A percentile compares a stretch with the other conserved stretches of the same genome.
phyloP scores from a whole-genome alignment of 352 stramenopile genomes.

The Phytophthora brassicae region DNA sequence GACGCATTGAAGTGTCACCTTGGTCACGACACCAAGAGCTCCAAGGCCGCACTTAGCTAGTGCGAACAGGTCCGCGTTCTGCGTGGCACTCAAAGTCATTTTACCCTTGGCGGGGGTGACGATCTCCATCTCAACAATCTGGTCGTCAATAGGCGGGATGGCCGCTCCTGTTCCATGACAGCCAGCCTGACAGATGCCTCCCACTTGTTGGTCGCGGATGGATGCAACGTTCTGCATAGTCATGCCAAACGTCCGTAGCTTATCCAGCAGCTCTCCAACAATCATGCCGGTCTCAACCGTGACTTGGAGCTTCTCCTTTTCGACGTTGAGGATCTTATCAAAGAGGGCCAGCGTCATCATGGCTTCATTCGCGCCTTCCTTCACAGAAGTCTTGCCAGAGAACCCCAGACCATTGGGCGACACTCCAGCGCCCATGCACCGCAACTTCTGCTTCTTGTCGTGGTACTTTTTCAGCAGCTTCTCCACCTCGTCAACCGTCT shows the following conservation, averaged over 20 bases:
- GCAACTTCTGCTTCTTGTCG: conserved; percentile 75
- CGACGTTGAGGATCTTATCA: conserved; percentile 91
- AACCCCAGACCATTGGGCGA: conserved; percentile 97
- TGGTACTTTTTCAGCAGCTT: conserved; percentile 61
- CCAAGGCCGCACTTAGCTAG: conserved; percentile 95
- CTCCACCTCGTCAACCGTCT: conserved; percentile 74
- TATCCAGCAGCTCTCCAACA: conserved; percentile 76
- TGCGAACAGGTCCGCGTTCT: conserved; percentile 88
- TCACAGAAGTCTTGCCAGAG: conserved; percentile 33
- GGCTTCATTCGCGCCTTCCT: conserved; percentile 46
- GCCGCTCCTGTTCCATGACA: conserved; percentile 95
- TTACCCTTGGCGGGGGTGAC: conserved; percentile 92
- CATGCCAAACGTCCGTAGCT: conserved; percentile 81
- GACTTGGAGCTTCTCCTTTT: conserved; percentile 90
- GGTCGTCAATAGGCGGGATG: conserved; percentile 97
- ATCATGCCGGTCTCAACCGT: conserved; percentile 88
- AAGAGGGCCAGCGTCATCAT: conserved; percentile 94
- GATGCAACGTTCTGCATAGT: conserved; percentile 98
- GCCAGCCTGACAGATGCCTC: conserved; percentile 94
- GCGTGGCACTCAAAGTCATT: conserved; percentile 83
- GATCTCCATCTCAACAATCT: conserved; percentile 96
- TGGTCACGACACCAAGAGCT: conserved; percentile 94
- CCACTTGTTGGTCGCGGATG: conserved; percentile 98
- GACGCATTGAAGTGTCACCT: conserved; percentile 96
- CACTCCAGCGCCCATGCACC: conserved; percentile 95